Percentiles rank a stretch among this genome's conserved stretches.
Evolutionary conservation across 208 protist genomes (phyloP).

Genomic region (Leishmania turanica): DNA sequence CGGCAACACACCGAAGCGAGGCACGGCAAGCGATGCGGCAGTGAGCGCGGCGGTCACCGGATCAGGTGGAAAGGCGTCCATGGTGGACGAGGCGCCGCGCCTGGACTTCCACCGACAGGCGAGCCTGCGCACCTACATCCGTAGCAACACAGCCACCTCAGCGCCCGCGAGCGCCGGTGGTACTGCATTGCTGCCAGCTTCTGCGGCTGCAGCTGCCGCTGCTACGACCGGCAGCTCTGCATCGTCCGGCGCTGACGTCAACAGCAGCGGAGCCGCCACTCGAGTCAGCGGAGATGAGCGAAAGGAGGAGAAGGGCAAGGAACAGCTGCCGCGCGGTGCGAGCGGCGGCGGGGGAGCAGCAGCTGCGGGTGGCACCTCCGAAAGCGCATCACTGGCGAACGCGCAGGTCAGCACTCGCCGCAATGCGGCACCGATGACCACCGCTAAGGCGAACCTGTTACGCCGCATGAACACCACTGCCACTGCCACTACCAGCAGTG

Average conservation of each 20-base stretch:
- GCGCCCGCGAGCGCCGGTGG: neutral
- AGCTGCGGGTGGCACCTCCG: neutral
- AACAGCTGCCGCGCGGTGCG: neutral
- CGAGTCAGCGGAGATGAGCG: neutral
- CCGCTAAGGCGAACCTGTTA: conserved; percentile 11
- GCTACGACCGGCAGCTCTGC: neutral
- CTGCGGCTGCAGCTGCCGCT: neutral
- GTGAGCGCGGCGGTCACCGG: neutral
- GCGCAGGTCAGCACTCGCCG: neutral
- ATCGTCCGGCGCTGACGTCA: neutral
- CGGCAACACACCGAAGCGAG: conserved; percentile 8
- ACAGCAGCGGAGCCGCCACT: neutral
- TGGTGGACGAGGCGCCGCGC: conserved; percentile 37
- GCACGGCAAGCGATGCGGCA: neutral
- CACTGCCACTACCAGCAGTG: neutral
- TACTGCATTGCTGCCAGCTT: neutral
- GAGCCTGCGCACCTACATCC: conserved; percentile 20
- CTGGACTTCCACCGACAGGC: conserved; percentile 42
- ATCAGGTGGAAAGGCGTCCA: conserved; percentile 10
- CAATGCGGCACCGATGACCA: conserved; percentile 5
- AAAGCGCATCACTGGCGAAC: neutral
- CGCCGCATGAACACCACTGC: conserved; percentile 15
- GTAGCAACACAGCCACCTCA: conserved; percentile 23
- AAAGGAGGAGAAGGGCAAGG: conserved; percentile 9
- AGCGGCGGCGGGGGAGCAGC: neutral